A percentile compares a stretch with the other conserved stretches of the same genome.
Conservation (phyloP, 176 grass and related monocot genomes). For the Phoenix dactylifera region DNA sequence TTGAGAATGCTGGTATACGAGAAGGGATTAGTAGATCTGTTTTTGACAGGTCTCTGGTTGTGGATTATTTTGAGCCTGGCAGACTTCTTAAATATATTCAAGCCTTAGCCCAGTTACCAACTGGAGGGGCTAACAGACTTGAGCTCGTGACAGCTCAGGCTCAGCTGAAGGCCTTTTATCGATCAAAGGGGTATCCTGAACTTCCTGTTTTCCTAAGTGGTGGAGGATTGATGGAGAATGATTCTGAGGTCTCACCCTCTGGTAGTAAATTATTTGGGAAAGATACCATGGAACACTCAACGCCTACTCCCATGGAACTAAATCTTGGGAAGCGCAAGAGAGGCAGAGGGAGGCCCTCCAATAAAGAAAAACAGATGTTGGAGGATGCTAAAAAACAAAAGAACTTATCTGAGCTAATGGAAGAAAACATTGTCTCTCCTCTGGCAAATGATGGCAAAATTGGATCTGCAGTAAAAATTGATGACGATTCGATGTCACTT, state of each 20-base stretch:
- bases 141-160: slow-evolving; percentile 59
- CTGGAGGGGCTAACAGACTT: slow-evolving; percentile 45
- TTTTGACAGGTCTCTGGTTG: slow-evolving; percentile 45
- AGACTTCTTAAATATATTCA: slow-evolving; percentile 65
- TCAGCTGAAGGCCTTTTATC: slow-evolving; percentile 75
- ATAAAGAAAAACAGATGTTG: slow-evolving; percentile 42
- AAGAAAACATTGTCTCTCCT: slow-evolving; percentile 24
- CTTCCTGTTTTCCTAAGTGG: slow-evolving; percentile 59
- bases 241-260: slow-evolving; percentile 8
- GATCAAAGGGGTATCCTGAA: slow-evolving; percentile 61
- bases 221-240: slow-evolving; percentile 48
- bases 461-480: slow-evolving; percentile 4
- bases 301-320: slow-evolving; percentile 8
- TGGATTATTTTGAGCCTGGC: slow-evolving; percentile 57
- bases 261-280: slow-evolving; percentile 25
- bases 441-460: slow-evolving; percentile 28
- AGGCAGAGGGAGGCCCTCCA: slow-evolving; percentile 58
- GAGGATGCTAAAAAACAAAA: slow-evolving; percentile 1
- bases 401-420: slow-evolving; percentile 28
- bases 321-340: slow-evolving; percentile 44
- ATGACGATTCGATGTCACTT: slow-evolving; percentile 9
- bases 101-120: slow-evolving; percentile 46
- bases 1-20: slow-evolving; percentile 89
- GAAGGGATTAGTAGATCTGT: slow-evolving; percentile 54
- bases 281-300: not conserved